Conservation (phyloP, 1,284 basidiomycete genomes). For the Kwoniella shivajii region DNA sequence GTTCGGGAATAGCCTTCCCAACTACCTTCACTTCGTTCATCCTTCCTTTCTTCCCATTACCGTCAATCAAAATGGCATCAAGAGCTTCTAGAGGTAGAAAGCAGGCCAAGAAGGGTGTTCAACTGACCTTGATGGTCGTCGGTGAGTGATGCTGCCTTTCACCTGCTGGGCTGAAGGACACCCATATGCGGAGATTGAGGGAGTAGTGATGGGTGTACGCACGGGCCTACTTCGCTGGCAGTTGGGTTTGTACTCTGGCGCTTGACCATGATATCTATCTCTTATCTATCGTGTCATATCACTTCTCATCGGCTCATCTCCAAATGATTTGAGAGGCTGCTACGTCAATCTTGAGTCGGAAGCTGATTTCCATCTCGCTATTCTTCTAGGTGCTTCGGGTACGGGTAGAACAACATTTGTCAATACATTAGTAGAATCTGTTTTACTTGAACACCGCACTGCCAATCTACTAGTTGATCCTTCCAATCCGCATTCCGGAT, state of each 20-base stretch:
- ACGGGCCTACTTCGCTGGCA: not conserved
- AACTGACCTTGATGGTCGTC: conserved; percentile 94
- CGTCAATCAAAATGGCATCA: conserved; percentile 50
- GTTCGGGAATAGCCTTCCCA: not conserved
- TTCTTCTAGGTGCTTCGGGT: conserved; percentile 75
- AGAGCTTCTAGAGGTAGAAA: conserved; percentile 79
- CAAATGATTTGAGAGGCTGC: no score
- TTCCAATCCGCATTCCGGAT: conserved; percentile 71
- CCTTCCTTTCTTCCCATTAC: conserved; percentile 1
- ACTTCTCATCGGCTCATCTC: no score
- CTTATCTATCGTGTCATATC: no score
- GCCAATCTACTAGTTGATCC: conserved; percentile 53
- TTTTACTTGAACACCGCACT: conserved; percentile 66
- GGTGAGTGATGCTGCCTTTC: conserved; percentile 58
- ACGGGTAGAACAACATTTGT: conserved; percentile 97
- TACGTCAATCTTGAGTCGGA: no score
- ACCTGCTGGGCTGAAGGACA: not conserved
- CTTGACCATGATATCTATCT: no score
- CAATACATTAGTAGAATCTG: conserved; percentile 95
- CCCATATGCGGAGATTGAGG: no score
- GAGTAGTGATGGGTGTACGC: not conserved
- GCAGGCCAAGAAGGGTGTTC: conserved; percentile 96
- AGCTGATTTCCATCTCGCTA: no score
- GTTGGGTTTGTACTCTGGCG: no score
- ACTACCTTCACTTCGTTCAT: conserved; percentile 1